These are phyloP conservation scores for Oryza meyeriana DNA, from an alignment of 176 grass and related monocot genomes.

Conservation along the genomic window DNA sequence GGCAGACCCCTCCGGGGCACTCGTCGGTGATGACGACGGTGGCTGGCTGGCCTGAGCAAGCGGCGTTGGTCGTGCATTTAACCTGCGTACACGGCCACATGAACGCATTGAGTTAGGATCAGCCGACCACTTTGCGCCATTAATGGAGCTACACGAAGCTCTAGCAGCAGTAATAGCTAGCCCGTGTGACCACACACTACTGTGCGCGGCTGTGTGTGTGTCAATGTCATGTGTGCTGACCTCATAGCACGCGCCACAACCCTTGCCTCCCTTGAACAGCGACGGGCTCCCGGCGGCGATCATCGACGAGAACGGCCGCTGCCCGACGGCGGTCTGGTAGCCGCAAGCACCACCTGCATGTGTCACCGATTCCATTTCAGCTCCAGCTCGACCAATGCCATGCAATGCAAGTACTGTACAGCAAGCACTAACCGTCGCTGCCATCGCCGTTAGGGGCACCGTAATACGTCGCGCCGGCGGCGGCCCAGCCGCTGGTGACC, in stretches of 20 bases:
- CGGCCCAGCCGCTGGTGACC: conserved; percentile 41
- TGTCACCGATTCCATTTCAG: background rate
- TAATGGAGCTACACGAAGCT: conserved; percentile 19
- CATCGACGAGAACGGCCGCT: conserved; percentile 62
- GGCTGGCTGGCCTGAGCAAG: conserved; percentile 69
- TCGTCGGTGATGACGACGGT: conserved; percentile 73
- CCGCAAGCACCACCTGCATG: conserved; percentile 80
- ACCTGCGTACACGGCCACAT: conserved; percentile 43
- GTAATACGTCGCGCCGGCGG: conserved; percentile 77
- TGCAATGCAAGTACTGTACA: background rate
- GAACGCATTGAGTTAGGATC: conserved; percentile 30
- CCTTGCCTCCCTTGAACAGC: conserved; percentile 66
- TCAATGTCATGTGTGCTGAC: conserved; percentile 23
- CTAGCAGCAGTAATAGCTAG: background rate
- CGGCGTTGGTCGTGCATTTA: conserved; percentile 47
- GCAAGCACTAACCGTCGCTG: conserved; percentile 57
- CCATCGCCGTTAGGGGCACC: conserved; percentile 70
- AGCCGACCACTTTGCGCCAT: conserved; percentile 21
- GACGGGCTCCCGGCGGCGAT: conserved; percentile 64
- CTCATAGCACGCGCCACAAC: conserved; percentile 89
- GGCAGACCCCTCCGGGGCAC: conserved; percentile 50
- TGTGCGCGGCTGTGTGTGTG: background rate
- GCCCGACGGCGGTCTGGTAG: conserved; percentile 60
- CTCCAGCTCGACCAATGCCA: background rate
- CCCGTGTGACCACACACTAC: conserved; percentile 10